These are phyloP conservation scores for Tetrapisispora namnaoensis DNA, from an alignment of 805 yeast genomes.

Conservation along the genomic window DNA sequence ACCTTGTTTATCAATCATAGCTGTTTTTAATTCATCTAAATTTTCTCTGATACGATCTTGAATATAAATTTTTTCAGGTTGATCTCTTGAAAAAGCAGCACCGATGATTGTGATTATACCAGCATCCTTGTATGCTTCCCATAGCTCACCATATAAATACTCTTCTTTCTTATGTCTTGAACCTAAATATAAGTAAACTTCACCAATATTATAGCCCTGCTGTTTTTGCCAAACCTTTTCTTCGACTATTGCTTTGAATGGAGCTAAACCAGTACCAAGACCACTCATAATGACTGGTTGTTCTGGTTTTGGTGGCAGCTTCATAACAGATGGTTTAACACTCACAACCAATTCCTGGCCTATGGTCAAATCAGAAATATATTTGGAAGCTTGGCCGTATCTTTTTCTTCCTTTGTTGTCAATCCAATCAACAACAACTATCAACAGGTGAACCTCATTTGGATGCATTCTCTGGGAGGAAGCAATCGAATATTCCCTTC, in stretches of 20 bases:
- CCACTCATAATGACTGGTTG: constrained; percentile 97
- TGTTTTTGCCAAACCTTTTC: constrained; percentile 89
- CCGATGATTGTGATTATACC: constrained; percentile 90
- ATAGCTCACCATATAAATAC: constrained; percentile 89
- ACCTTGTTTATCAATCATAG: constrained; percentile 70
- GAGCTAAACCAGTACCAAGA: constrained; percentile 95
- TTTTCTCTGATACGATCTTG: constrained; percentile 86
- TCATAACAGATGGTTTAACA: constrained; percentile 96
- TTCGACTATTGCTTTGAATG: constrained; percentile 94
- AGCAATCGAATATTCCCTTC: constrained; percentile 96
- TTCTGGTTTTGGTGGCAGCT: constrained; percentile 74
- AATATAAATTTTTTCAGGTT: constrained; percentile 85
- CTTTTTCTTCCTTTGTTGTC: constrained; percentile 78
- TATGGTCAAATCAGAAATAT: constrained; percentile 62
- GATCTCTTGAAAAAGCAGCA: constrained; percentile 97
- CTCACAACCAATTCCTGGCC: constrained; percentile 87
- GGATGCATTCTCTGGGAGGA: constrained; percentile 91
- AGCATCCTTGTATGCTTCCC: constrained; percentile 93
- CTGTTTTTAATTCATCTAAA: constrained; percentile 61
- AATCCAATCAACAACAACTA: constrained; percentile 94
- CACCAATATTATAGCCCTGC: constrained; percentile 86
- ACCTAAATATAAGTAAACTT: constrained; percentile 78
- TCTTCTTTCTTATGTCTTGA: constrained; percentile 94
- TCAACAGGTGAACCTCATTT: constrained; percentile 78
- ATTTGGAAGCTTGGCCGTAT: constrained; percentile 91